Evolutionary conservation across 2,329 filamentous ascomycete species (phyloP), one percentile per base, ranked within the genome.

Genomic region (Xylariaceae sp.): DNA sequence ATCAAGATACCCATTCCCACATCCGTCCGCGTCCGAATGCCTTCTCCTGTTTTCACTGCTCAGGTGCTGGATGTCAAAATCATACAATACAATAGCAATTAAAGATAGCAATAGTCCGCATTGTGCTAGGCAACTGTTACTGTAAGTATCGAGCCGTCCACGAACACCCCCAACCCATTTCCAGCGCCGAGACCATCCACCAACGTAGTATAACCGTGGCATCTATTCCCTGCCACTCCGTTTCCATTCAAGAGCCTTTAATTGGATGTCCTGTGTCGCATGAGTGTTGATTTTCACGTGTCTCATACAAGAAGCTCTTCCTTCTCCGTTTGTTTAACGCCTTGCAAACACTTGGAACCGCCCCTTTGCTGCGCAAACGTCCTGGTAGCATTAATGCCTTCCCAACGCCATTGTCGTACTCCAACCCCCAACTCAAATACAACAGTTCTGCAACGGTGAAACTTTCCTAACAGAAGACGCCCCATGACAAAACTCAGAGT

Each of bases 401-500:
- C 49, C 52, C 47, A 59, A 59, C 57, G 52, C 57, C 57, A 34
- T 36, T 42, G 10, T 39, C 49, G 39, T 51, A 54, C 47, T 51
- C 43, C 46, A 36, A 36, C 48, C 42, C 44, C 42, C 44, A 53
- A 52, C 32, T 41, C 36, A 46, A 51, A 50, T n/a, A 51, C 49
- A 43, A 43, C 16, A 12, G 21, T 46, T 41, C 44, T 16, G 42
- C 44, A 47, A 37, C 10, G 57, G 56, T 34, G 40, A 42, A 54
- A 44, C 19, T 15, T 30, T 18, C 34, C 26, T 42, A 39, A 47
- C 52, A 49, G 40, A 53, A 53, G 56, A 60, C 51, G 53, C 46
- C 58, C 52, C 56, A 48, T 56, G 56, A 45, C 52, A 57, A 52
- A 58, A 54, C 46, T 58, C 54, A 54, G 37, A 53, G 58, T 59